Evolutionary conservation across 805 yeast species (phyloP).

Genomic region (Cyberlindnera mycetangii): DNA sequence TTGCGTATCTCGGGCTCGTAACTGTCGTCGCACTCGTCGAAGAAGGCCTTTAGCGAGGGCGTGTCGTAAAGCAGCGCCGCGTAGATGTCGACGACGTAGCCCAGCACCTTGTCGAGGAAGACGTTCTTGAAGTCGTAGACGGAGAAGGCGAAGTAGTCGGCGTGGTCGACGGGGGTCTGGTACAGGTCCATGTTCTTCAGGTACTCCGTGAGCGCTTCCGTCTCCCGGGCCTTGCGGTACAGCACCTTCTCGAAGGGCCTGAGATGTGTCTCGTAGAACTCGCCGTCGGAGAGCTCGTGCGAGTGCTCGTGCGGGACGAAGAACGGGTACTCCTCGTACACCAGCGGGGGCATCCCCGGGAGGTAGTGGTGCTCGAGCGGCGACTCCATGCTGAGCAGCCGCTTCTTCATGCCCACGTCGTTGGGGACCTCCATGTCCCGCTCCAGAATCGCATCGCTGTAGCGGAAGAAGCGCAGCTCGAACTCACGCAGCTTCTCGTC

Average conservation of each 20-base stretch:
- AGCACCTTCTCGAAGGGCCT: constrained; percentile 15
- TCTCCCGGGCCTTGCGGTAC: not conserved
- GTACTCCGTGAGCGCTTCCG: constrained; percentile 10
- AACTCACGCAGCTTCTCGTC: constrained; percentile 13
- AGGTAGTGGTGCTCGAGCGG: constrained; percentile 20
- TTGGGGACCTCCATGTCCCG: constrained; percentile 23
- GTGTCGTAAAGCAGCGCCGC: constrained; percentile 8
- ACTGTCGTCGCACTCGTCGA: constrained; percentile 17
- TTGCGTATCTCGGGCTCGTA: constrained; percentile 15
- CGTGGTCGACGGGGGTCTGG: constrained; percentile 15
- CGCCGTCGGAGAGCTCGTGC: constrained; percentile 18
- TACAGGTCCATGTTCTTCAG: constrained; percentile 12
- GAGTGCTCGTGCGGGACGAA: constrained; percentile 22
- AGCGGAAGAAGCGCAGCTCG: constrained; percentile 9
- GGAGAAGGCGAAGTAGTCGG: constrained; percentile 15
- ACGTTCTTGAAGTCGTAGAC: constrained; percentile 18
- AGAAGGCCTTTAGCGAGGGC: constrained; percentile 11
- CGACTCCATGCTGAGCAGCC: constrained; percentile 11
- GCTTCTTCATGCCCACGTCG: constrained; percentile 20
- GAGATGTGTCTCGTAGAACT: constrained; percentile 11
- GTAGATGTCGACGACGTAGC: constrained; percentile 11
- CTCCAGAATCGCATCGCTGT: constrained; percentile 21
- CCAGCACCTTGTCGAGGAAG: constrained; percentile 12
- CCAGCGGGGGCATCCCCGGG: constrained; percentile 23
- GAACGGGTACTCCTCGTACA: constrained; percentile 27